Percentiles rank a stretch among this genome's conserved stretches.
Evolutionary conservation across 169 alveolate genomes (phyloP).

Genomic region (Sarcocystis neurona): DNA sequence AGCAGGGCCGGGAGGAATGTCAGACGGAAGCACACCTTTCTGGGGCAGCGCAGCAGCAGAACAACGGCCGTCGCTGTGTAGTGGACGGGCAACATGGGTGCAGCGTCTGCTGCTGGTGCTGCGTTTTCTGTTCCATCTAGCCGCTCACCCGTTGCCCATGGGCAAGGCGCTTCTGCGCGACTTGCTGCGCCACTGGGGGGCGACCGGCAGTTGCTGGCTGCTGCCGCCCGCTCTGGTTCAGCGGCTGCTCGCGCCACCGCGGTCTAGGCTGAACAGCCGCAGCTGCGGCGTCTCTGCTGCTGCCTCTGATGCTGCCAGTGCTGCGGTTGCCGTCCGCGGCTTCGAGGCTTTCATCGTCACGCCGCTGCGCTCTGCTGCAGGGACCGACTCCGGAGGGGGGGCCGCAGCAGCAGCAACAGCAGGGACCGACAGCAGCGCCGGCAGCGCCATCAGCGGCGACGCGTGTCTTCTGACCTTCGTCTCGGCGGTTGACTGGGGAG

Average conservation of each 20-base stretch:
- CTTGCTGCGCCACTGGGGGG: too few relatives aligned
- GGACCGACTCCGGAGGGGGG: too few relatives aligned
- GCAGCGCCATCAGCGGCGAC: not conserved
- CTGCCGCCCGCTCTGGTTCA: too few relatives aligned
- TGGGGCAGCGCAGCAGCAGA: not conserved
- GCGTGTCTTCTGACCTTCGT: conserved; percentile 21
- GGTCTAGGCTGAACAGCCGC: too few relatives aligned
- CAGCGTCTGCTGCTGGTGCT: not conserved
- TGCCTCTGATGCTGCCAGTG: not conserved
- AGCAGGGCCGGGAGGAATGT: not conserved
- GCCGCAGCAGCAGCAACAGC: not conserved
- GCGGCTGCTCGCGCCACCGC: too few relatives aligned
- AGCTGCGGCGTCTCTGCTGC: too few relatives aligned
- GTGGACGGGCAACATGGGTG: not conserved
- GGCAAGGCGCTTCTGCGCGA: not conserved
- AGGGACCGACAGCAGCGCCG: not conserved
- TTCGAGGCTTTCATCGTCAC: conserved; percentile 34
- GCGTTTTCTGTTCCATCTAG: not conserved
- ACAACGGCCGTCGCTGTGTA: not conserved
- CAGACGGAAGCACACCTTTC: not conserved
- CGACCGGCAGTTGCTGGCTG: too few relatives aligned
- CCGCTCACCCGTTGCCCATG: not conserved
- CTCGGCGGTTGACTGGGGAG: conserved; percentile 33
- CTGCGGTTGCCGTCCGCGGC: not conserved
- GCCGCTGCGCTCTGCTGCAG: too few relatives aligned